Percentiles rank a stretch among this genome's conserved stretches.
Evolutionary conservation across 2,329 filamentous ascomycete genomes (phyloP).

Genomic region (Blastomyces parvus): DNA sequence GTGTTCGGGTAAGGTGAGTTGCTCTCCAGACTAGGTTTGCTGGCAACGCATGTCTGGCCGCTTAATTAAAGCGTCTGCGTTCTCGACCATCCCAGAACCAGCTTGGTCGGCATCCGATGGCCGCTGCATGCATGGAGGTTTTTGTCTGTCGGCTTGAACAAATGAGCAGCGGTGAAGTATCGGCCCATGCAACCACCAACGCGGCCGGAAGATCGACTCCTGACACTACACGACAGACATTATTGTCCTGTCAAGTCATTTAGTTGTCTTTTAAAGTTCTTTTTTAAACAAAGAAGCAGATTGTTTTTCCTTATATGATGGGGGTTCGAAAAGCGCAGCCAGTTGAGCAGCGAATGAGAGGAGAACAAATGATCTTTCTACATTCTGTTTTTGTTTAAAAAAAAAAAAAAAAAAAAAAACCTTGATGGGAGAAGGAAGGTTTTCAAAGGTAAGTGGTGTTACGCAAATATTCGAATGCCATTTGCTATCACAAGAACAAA

Average conservation of each 20-base stretch:
- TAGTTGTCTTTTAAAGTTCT: background rate
- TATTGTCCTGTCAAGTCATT: background rate
- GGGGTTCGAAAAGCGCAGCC: too few species aligned
- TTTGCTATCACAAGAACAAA: background rate
- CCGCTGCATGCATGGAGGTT: background rate
- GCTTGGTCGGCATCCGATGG: background rate
- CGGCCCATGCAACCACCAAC: constrained; percentile 2
- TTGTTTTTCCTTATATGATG: background rate
- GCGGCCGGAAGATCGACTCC: background rate
- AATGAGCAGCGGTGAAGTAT: constrained; percentile 2
- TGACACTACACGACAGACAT: background rate
- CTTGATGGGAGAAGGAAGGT: too few species aligned
- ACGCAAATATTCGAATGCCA: background rate
- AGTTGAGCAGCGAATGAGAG: too few species aligned
- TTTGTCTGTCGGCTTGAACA: background rate
- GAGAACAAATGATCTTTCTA: background rate
- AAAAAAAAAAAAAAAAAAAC: too few species aligned
- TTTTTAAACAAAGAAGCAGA: background rate
- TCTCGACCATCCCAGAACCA: background rate
- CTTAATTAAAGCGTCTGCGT: background rate
- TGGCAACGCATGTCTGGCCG: background rate
- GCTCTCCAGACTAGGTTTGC: background rate
- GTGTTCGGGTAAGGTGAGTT: background rate
- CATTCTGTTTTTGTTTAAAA: background rate
- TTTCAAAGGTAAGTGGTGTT: background rate